These are phyloP conservation scores for Volvox africanus DNA, from an alignment of 139 green algal genomes.

Conservation along the genomic window DNA sequence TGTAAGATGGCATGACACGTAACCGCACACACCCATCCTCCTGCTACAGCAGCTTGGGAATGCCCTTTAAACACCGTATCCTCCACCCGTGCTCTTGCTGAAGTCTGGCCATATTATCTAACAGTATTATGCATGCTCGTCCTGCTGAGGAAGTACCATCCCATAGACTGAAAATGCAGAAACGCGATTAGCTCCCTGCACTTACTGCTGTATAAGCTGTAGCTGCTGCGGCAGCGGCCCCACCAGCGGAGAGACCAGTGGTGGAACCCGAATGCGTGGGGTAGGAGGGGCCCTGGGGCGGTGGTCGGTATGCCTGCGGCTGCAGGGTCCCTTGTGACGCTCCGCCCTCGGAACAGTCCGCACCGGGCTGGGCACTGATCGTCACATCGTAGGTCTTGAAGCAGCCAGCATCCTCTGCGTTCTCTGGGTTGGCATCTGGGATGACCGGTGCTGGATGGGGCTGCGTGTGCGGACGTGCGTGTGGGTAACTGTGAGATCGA, in stretches of 20 bases:
- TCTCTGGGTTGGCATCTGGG: neutral
- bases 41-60: neutral
- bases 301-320: neutral
- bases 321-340: neutral
- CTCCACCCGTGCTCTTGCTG: neutral
- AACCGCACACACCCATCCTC: neutral
- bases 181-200: neutral
- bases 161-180: neutral
- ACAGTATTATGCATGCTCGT: neutral
- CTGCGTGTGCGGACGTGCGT: neutral
- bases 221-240: neutral
- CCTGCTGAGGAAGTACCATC: neutral
- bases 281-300: neutral
- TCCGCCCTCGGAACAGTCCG: neutral
- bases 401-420: neutral
- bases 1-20: no score
- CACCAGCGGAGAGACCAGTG: neutral
- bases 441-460: neutral
- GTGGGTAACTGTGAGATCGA: no score
- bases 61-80: neutral
- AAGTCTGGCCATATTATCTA: neutral
- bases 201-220: neutral
- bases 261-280: neutral
- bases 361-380: constrained; percentile 13
- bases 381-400: constrained; percentile 18